Evolutionary conservation across 2,329 filamentous ascomycete genomes (phyloP).

Genomic region (Verticillium albo-atrum): DNA sequence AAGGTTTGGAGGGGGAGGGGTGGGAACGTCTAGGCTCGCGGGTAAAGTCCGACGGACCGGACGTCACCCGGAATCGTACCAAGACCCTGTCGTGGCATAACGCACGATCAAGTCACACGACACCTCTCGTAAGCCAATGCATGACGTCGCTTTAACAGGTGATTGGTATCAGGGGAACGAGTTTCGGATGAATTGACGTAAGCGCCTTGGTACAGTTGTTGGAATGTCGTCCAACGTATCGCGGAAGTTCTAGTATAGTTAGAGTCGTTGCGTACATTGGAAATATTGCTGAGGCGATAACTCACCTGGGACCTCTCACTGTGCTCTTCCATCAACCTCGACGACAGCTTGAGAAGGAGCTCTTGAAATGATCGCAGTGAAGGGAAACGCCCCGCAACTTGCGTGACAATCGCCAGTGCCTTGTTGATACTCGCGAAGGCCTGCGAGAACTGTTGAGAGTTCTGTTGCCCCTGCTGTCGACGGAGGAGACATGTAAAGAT

Average conservation of each 20-base stretch:
- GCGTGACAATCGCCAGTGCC: conserved; percentile 3
- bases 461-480: background rate
- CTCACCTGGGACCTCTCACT: background rate
- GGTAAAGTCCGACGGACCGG: no score
- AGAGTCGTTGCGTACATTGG: no score
- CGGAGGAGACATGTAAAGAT: background rate
- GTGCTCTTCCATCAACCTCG: background rate
- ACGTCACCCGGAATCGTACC: no score
- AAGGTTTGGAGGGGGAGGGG: no score
- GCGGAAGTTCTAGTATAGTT: background rate
- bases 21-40: no score
- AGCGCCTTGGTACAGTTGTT: background rate
- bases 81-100: no score
- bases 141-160: no score
- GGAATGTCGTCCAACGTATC: background rate
- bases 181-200: conserved; percentile 4
- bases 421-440: conserved; percentile 3
- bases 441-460: background rate
- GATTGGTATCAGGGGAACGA: background rate
- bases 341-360: conserved; percentile 3
- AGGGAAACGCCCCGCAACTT: conserved; percentile 3
- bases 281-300: background rate
- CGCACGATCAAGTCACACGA: no score
- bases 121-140: no score
- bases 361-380: conserved; percentile 5